These are phyloP conservation scores for Urtica urens DNA, from an alignment of 306 rosid genomes.

Conservation along the genomic window DNA sequence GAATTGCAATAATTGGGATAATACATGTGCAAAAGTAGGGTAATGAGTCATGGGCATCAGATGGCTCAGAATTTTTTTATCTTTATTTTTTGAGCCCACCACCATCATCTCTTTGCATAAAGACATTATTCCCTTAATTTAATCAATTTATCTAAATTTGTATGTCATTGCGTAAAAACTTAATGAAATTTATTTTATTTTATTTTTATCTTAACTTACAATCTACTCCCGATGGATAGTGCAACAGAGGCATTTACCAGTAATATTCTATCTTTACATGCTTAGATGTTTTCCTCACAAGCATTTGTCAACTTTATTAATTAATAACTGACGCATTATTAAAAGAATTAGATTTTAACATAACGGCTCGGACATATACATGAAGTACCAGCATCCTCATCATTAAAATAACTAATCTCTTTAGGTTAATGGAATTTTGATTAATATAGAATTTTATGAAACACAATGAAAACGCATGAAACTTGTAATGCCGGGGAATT, in stretches of 20 bases:
- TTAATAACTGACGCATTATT: no score
- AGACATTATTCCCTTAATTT: constrained; percentile 17
- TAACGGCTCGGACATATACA: no score
- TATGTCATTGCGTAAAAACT: no score
- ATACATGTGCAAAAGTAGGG: constrained; percentile 17
- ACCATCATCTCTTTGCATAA: constrained; percentile 36
- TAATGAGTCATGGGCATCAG: constrained; percentile 5
- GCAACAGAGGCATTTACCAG: constrained; percentile 1
- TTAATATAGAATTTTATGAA: no score
- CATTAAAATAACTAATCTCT: no score
- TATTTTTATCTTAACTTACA: neutral
- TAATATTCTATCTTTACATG: neutral
- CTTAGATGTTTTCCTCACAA: neutral
- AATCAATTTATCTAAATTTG: neutral
- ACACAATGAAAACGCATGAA: no score
- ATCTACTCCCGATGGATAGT: constrained; percentile 5
- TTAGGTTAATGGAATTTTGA: no score
- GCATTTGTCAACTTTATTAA: neutral
- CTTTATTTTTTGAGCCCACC: constrained; percentile 17
- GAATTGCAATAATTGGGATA: constrained; percentile 15
- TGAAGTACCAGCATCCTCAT: no score
- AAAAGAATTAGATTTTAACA: no score
- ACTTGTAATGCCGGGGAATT: no score
- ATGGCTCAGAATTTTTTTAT: constrained; percentile 11
- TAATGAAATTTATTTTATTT: no score